These are phyloP conservation scores for Aurantiochytrium sp. DNA, from an alignment of 108 stramenopile genomes.

Conservation along the genomic window DNA sequence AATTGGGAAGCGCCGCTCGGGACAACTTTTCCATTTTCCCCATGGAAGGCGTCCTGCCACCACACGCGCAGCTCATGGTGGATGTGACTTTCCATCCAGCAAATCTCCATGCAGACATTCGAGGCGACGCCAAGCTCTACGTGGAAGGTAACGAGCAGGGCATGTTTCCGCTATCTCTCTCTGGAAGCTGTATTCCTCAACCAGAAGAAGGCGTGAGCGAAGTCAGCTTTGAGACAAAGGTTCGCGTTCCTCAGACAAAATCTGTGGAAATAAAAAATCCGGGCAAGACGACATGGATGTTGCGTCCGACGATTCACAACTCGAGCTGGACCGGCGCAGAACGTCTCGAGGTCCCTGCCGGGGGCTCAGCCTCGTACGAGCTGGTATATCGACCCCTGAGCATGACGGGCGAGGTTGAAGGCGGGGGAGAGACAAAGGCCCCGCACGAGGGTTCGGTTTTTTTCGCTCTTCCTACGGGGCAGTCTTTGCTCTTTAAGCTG, in stretches of 20 bases:
- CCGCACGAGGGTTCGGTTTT: constrained; percentile 45
- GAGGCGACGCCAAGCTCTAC: not conserved
- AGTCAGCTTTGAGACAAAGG: constrained; percentile 34
- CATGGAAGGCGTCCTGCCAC: constrained; percentile 38
- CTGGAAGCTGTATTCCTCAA: constrained; percentile 45
- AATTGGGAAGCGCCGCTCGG: constrained; percentile 16
- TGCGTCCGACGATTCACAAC: constrained; percentile 23
- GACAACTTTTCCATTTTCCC: constrained; percentile 39
- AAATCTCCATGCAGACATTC: constrained; percentile 36
- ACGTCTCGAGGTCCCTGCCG: constrained; percentile 46
- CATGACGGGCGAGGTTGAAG: constrained; percentile 36
- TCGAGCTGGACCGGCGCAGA: constrained; percentile 37
- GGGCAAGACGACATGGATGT: constrained; percentile 41
- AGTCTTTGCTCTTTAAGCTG: constrained; percentile 45
- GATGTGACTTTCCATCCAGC: constrained; percentile 47
- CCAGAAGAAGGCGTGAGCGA: constrained; percentile 42
- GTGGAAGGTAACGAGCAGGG: not conserved
- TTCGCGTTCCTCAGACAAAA: constrained; percentile 22
- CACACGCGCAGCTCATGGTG: constrained; percentile 35
- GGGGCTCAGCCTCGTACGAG: constrained; percentile 30
- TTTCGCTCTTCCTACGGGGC: constrained; percentile 54
- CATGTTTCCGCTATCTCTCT: constrained; percentile 25
- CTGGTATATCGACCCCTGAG: constrained; percentile 47
- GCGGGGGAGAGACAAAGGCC: no score
- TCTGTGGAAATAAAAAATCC: constrained; percentile 37